Evolutionary conservation across 2,329 filamentous ascomycete genomes (phyloP), one percentile per base, ranked within the genome.

Genomic region (Lasiodiplodia sp.): DNA sequence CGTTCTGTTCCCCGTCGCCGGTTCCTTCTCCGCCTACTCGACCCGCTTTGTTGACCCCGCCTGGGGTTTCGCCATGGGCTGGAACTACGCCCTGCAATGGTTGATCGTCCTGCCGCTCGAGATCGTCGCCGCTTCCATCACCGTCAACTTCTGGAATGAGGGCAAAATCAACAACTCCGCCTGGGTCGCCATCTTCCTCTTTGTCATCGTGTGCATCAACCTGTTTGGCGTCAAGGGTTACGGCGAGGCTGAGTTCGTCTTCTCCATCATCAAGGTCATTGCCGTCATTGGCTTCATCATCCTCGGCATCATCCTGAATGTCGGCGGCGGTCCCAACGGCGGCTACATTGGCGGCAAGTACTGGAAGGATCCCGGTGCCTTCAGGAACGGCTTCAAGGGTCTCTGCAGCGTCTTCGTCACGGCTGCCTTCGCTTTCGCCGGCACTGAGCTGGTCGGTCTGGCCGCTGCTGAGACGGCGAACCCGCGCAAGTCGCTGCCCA

Each of bases 31-130:
- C 0, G 90, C 93, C 7, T 97, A 94, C 82, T 96, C 94, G 23
- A 97, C 93, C 44, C 89, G 95, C 21, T 97, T 98, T 75, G 81
- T 98, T 23, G 94, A 97, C 76, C 95, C 94, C 0, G 94, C 94
- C 0, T 97, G 93, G 93, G 94, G 94, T 0, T 97, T 97, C 76
- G 92, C 93, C 58, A 96, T 97, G 92, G 94, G 93, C n/a, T 97
- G 93, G 93, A 97, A 96, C 86, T 92, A 97, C 78, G 92, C 92
- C 4, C 79, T 97, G 73, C 92, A 96, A 80, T 97, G 94, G 94
- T 85, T 97, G 2, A 86, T 93, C 38, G 89, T 94, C 0, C 80
- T 97, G 44, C 94, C 94, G 0, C 84, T 97, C 49, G 94, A 97
- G 79, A 91, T 97, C 68, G 93, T 97, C 71, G 92, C 93, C 2